These are phyloP conservation scores for Aspergillus fischeri DNA, from an alignment of 2,329 filamentous ascomycete genomes.

Conservation along the genomic window DNA sequence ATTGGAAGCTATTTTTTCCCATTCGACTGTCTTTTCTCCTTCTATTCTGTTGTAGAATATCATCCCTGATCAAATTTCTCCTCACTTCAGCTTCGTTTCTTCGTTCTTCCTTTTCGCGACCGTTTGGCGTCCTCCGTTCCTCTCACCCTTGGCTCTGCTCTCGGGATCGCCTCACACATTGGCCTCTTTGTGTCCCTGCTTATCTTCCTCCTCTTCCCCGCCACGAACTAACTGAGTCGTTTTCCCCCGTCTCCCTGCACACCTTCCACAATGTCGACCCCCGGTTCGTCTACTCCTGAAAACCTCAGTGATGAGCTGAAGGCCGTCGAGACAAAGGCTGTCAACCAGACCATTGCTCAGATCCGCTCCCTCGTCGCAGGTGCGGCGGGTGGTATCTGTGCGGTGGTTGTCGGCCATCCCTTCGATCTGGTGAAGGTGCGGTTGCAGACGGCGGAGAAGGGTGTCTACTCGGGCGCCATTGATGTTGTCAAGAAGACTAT, in stretches of 20 bases:
- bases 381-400: constrained; percentile 89
- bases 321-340: constrained; percentile 24
- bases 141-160: constrained; percentile 1
- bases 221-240: not conserved
- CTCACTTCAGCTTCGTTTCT: not conserved
- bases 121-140: constrained; percentile 1
- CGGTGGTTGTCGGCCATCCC: constrained; percentile 90
- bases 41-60: constrained; percentile 5
- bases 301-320: constrained; percentile 28
- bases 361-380: constrained; percentile 82
- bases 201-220: constrained; percentile 1
- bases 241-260: constrained; percentile 6
- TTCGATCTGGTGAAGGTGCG: constrained; percentile 98
- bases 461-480: constrained; percentile 83
- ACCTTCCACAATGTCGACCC: constrained; percentile 24
- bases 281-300: constrained; percentile 27
- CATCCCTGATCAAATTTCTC: not conserved
- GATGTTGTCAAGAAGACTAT: constrained; percentile 89
- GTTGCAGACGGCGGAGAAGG: constrained; percentile 90
- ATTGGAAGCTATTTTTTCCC: not conserved
- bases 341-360: constrained; percentile 53
- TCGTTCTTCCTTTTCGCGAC: not conserved
- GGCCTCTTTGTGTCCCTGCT: not conserved
- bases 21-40: constrained; percentile 4
- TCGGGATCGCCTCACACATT: not conserved